Conservation (phyloP, 2,329 filamentous ascomycete species). For the Aspergillus sergii region DNA sequence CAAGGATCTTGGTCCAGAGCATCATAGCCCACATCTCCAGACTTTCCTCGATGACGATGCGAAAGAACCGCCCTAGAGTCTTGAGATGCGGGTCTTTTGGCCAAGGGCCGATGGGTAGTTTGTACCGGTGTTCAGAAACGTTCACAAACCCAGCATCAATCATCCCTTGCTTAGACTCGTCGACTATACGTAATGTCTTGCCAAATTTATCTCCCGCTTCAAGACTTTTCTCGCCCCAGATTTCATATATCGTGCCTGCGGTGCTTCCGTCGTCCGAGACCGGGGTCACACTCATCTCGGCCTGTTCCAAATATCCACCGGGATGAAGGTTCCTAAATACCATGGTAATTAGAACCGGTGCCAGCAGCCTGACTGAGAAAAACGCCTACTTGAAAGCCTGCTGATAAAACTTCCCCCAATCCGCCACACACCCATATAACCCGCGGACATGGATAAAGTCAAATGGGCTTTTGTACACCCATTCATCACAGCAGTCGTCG, state of each 20-base stretch:
- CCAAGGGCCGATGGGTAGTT: constrained; percentile 1
- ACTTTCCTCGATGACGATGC: neutral
- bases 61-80: neutral
- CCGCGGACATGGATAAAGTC: constrained; percentile 53
- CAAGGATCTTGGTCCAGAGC: neutral
- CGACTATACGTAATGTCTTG: constrained; percentile 33
- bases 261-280: constrained; percentile 18
- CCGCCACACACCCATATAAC: constrained; percentile 48
- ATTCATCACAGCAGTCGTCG: constrained; percentile 42
- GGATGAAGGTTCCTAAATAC: constrained; percentile 15
- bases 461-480: constrained; percentile 41
- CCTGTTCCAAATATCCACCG: constrained; percentile 41
- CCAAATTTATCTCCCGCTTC: constrained; percentile 18
- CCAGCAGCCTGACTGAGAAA: neutral
- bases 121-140: constrained; percentile 16
- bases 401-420: constrained; percentile 48
- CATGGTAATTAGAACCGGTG: neutral
- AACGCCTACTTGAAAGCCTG: constrained; percentile 8
- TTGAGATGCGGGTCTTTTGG: neutral
- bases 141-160: constrained; percentile 28
- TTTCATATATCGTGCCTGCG: constrained; percentile 11
- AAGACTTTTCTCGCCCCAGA: constrained; percentile 14
- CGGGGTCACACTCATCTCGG: constrained; percentile 33
- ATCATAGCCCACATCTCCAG: constrained; percentile 2
- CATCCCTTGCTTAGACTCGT: constrained; percentile 16